Evolutionary conservation across 176 grass and related monocot genomes (phyloP).

Genomic region (Oryza glaberrima): DNA sequence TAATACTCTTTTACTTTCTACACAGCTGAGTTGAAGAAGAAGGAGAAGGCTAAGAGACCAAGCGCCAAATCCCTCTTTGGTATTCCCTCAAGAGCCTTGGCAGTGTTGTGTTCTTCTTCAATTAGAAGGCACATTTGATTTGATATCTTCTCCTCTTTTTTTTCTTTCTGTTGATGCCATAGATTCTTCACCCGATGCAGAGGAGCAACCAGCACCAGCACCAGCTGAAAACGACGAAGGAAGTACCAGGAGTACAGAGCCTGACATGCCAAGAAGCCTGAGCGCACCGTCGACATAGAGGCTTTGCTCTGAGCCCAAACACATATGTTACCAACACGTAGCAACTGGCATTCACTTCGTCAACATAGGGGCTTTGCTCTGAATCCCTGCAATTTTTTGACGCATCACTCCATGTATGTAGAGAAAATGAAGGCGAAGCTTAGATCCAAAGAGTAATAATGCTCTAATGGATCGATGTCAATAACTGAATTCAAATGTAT

Average conservation of each 20-base stretch:
- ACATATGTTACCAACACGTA: background rate
- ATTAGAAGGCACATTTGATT: background rate
- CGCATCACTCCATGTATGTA: background rate
- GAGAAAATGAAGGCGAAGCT: background rate
- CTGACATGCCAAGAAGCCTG: constrained; percentile 58
- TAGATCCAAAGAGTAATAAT: background rate
- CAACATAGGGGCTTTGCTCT: too few species aligned
- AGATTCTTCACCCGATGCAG: constrained; percentile 43
- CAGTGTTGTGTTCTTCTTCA: background rate
- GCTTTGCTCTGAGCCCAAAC: background rate
- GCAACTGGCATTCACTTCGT: background rate
- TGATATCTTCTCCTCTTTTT: too few species aligned
- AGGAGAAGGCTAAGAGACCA: constrained; percentile 90
- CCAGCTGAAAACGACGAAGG: constrained; percentile 33
- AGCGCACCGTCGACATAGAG: constrained; percentile 48
- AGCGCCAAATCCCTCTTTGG: constrained; percentile 91
- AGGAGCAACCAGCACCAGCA: constrained; percentile 10
- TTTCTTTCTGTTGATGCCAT: background rate
- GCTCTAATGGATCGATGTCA: background rate
- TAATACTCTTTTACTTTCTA: background rate
- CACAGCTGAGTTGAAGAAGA: constrained; percentile 95
- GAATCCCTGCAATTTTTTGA: background rate
- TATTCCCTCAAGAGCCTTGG: constrained; percentile 31
- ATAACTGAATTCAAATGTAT: background rate
- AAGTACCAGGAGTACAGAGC: constrained; percentile 46